phyloP scores from a whole-genome alignment of 495 filamentous ascomycete genomes.

The Thermochaetoides thermophila region DNA sequence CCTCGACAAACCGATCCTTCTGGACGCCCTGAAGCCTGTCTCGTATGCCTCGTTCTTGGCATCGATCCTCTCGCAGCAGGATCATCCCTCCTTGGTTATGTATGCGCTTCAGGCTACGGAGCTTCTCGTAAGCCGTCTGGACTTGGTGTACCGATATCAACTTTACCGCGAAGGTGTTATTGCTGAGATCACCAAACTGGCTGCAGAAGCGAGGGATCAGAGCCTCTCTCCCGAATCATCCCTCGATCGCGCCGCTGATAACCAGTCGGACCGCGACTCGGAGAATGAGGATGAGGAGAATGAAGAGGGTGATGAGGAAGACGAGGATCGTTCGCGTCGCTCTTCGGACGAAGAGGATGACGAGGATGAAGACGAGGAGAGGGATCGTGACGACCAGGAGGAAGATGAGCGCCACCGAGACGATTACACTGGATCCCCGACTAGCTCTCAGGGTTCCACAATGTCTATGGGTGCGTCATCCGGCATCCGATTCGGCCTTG shows the following conservation, averaged over 20 bases:
- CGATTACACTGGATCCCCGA: constrained; percentile 56
- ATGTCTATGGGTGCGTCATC: too few relatives aligned
- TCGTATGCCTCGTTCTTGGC: constrained; percentile 96
- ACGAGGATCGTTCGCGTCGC: constrained; percentile 14
- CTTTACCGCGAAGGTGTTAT: constrained; percentile 98
- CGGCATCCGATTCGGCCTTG: too few relatives aligned
- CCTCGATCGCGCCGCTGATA: constrained; percentile 18
- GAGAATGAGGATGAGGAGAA: constrained; percentile 10
- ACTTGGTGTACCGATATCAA: constrained; percentile 82
- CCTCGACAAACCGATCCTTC: constrained; percentile 64
- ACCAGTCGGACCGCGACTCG: constrained; percentile 7
- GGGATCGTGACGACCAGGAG: constrained; percentile 34
- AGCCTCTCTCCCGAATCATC: background rate
- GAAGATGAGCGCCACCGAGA: constrained; percentile 43
- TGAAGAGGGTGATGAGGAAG: constrained; percentile 12
- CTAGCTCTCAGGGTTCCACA: constrained; percentile 42
- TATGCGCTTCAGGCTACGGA: constrained; percentile 80
- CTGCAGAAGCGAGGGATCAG: constrained; percentile 26
- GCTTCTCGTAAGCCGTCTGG: constrained; percentile 67
- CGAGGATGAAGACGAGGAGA: constrained; percentile 23
- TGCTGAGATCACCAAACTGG: constrained; percentile 71
- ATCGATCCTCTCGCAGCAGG: constrained; percentile 89
- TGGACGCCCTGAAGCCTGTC: constrained; percentile 76
- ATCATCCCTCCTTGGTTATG: constrained; percentile 76
- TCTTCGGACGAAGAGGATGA: constrained; percentile 29